Conservation (phyloP, 1,139 yeast species). For the Arxiozyma heterogenica region DNA sequence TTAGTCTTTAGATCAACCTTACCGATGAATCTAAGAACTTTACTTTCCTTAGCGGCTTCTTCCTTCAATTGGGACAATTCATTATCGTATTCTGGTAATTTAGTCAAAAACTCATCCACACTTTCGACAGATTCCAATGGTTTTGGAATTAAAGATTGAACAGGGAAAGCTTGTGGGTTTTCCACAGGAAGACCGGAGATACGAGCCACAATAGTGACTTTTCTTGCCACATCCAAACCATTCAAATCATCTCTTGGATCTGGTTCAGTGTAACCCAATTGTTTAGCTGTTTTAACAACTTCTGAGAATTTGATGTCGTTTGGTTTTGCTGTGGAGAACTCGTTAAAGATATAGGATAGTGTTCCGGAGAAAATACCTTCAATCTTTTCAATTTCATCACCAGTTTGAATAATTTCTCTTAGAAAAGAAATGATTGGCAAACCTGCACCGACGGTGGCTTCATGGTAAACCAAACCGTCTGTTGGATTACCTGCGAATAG, state of each 20-base stretch:
- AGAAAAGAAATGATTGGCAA: constrained; percentile 85
- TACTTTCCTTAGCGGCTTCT: constrained; percentile 72
- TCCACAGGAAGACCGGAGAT: constrained; percentile 77
- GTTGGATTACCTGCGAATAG: constrained; percentile 50
- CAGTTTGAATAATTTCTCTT: constrained; percentile 79
- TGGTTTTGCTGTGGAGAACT: constrained; percentile 63
- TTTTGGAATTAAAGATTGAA: constrained; percentile 83
- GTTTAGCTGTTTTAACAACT: constrained; percentile 78
- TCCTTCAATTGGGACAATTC: constrained; percentile 70
- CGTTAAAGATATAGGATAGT: constrained; percentile 90
- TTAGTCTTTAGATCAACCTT: constrained; percentile 67
- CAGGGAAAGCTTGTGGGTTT: constrained; percentile 94
- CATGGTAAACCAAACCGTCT: constrained; percentile 81
- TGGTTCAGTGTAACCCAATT: constrained; percentile 94
- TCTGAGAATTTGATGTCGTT: constrained; percentile 72
- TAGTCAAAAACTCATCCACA: constrained; percentile 69
- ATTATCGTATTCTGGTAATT: constrained; percentile 72
- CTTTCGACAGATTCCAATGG: constrained; percentile 66
- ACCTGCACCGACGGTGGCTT: constrained; percentile 99
- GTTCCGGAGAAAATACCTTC: constrained; percentile 98
- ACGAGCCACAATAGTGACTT: constrained; percentile 91
- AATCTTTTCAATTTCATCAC: constrained; percentile 80
- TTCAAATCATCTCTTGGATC: constrained; percentile 98
- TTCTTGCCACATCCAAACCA: constrained; percentile 96
- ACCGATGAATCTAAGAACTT: constrained; percentile 90